Base-by-base conservation (phyloP, 2,329 filamentous ascomycete species). In the Penicillium sp. region DNA sequence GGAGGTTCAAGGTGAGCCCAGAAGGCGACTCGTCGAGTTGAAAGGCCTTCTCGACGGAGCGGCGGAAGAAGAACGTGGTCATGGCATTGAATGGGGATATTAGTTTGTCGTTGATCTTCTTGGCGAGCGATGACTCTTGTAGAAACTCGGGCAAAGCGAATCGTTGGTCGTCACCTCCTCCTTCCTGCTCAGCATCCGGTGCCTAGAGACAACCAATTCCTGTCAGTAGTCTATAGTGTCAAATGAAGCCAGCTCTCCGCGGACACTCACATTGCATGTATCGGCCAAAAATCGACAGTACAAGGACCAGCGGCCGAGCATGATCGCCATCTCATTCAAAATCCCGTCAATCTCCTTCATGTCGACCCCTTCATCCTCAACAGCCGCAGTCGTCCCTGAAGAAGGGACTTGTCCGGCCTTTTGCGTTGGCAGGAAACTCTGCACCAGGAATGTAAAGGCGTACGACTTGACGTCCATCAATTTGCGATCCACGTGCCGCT, bases 391-490 rank as follows among this genome's bases (percentile, higher is more conserved):
- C 71, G 13, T 75, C 74, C 11, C 81, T 81, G 33, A 78, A 1
- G 87, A 87, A 1, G 91, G 91, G 1, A 90, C 95, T 54, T 79
- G 83, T 1, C 81, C 81, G 9, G 76, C 75, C 51, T 84, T 84
- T 49, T 88, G 85, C 28, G 80, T 76, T 0, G 88, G 83, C 40
- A 95, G 67, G 66, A 95, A 96, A 71, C 90, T 96, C 69, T 96
- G 90, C 0, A 97, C 90, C 39, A 98, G 74, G 64, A 98, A 98
- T 0, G 90, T 95, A 67, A 95, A 98, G 0, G 93, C 90, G 65
- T 98, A 98, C 47, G 90, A 95, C 72, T 94, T 97, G 68, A 95
- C 88, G 62, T 98, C 93, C 3, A 88, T 97, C 52, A 98, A 75
- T 63, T 86, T 88, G 59, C 91, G 82, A 63, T 91, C 87, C 41